phyloP scores from a whole-genome alignment of 2,329 filamentous ascomycete species.

The Dactylellina cionopaga region DNA sequence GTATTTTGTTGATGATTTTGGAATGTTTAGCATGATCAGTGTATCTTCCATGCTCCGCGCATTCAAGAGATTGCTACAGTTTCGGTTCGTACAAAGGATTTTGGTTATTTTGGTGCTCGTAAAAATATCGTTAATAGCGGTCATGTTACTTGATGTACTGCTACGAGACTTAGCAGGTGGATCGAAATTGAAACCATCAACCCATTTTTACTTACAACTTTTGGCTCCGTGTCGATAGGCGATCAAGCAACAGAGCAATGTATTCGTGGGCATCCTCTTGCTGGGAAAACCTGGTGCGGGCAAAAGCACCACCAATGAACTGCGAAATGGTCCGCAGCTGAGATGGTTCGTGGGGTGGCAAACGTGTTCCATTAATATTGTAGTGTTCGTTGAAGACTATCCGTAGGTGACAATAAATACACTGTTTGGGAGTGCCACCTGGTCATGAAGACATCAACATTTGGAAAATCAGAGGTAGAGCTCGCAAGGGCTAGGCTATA shows the following conservation, averaged over 20 bases:
- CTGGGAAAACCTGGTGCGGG: neutral
- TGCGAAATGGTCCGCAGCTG: conserved; percentile 15
- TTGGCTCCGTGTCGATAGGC: conserved; percentile 10
- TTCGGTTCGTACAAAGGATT: neutral
- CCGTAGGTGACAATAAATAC: conserved; percentile 17
- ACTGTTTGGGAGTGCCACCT: conserved; percentile 13
- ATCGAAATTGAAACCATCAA: neutral
- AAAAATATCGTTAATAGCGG: conserved; percentile 14
- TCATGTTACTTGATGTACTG: neutral
- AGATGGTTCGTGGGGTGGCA: conserved; percentile 24
- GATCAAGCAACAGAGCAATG: conserved; percentile 25
- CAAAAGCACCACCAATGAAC: conserved; percentile 30
- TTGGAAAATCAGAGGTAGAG: neutral
- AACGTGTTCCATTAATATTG: neutral
- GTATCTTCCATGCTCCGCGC: conserved; percentile 15
- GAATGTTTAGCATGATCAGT: conserved; percentile 30
- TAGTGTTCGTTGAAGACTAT: conserved; percentile 28
- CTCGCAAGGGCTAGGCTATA: neutral
- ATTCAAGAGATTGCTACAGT: neutral
- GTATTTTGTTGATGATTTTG: neutral
- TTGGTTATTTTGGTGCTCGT: conserved; percentile 25
- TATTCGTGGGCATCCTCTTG: conserved; percentile 51
- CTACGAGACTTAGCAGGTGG: neutral
- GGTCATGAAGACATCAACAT: neutral
- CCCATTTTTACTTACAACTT: neutral